A percentile compares a stretch with the other conserved stretches of the same genome.
Evolutionary conservation across 192 early-diverging fungal genomes (phyloP).

Genomic region (Geosiphon pyriformis): DNA sequence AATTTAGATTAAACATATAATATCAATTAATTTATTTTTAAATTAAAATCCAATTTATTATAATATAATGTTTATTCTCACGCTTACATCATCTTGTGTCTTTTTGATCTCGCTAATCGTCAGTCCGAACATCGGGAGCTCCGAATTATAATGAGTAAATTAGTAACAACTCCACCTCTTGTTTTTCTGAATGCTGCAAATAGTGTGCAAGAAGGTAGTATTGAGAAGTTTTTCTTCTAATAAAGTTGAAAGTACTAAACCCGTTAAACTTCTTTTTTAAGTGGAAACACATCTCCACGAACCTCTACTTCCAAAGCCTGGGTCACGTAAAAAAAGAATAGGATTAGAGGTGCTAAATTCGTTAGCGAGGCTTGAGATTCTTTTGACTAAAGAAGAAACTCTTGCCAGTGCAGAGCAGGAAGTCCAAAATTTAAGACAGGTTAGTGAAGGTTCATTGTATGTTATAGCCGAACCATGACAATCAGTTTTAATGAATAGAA

Average conservation of each 20-base stretch:
- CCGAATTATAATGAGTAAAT: conserved; percentile 25
- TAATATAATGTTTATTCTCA: too few species aligned
- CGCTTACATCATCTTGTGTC: too few species aligned
- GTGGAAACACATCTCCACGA: conserved; percentile 39
- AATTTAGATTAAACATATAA: too few species aligned
- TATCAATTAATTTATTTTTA: too few species aligned
- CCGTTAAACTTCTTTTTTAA: conserved; percentile 8
- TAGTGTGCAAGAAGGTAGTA: conserved; percentile 34
- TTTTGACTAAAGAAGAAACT: conserved; percentile 37
- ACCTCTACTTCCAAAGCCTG: conserved; percentile 37
- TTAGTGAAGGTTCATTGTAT: conserved; percentile 27
- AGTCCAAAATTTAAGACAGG: conserved; percentile 17
- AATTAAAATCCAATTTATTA: too few species aligned
- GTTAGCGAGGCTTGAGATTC: conserved; percentile 35
- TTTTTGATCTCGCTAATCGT: too few species aligned
- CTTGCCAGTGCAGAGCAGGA: conserved; percentile 13
- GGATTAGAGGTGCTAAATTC: conserved; percentile 40
- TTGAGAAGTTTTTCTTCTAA: not conserved
- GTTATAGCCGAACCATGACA: too few species aligned
- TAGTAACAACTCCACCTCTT: conserved; percentile 35
- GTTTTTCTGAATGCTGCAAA: conserved; percentile 31
- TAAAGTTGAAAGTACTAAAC: not conserved
- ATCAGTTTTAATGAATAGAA: too few species aligned
- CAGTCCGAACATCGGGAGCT: too few species aligned
- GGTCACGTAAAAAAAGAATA: conserved; percentile 37